Percentiles rank a stretch among this genome's conserved stretches.
These are phyloP conservation scores for Globisporangium splendens DNA, from an alignment of 352 stramenopile genomes.

Conservation along the genomic window DNA sequence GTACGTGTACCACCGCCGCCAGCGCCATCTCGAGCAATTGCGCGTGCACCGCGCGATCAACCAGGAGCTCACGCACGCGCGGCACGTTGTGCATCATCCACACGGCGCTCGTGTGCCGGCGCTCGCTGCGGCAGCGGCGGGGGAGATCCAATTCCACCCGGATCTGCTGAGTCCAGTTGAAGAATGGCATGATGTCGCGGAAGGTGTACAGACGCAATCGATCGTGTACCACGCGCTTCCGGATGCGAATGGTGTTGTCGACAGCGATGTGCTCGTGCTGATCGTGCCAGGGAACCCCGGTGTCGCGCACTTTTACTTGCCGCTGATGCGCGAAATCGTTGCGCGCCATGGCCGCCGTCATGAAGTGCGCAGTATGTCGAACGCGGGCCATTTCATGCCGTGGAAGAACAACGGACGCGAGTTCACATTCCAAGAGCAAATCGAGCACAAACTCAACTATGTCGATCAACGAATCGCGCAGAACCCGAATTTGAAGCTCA, in stretches of 20 bases:
- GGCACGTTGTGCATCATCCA: conserved; percentile 6
- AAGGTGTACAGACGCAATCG: conserved; percentile 40
- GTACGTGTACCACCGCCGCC: conserved; percentile 41
- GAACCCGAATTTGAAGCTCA: conserved; percentile 41
- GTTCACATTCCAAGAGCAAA: conserved; percentile 56
- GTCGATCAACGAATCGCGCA: conserved; percentile 32
- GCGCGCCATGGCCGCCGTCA: conserved; percentile 24
- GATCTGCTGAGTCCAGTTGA: conserved; percentile 23
- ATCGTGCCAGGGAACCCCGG: conserved; percentile 68
- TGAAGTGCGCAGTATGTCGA: conserved; percentile 59
- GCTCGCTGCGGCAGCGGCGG: neutral
- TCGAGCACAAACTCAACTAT: conserved; percentile 55
- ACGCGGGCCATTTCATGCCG: conserved; percentile 63
- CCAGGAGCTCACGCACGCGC: conserved; percentile 18
- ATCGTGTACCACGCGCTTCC: conserved; percentile 40
- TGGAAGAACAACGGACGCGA: conserved; percentile 50
- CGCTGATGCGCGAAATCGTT: conserved; percentile 57
- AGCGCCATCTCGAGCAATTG: conserved; percentile 37
- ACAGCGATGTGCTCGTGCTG: conserved; percentile 45
- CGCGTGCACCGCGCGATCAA: conserved; percentile 33
- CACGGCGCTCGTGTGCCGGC: neutral
- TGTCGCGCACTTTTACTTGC: conserved; percentile 59
- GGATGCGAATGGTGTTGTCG: conserved; percentile 6
- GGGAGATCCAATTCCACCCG: conserved; percentile 6
- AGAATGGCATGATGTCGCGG: conserved; percentile 47